Evolutionary conservation across 805 yeast species (phyloP).

Genomic region (Priceomyces melissophilus): DNA sequence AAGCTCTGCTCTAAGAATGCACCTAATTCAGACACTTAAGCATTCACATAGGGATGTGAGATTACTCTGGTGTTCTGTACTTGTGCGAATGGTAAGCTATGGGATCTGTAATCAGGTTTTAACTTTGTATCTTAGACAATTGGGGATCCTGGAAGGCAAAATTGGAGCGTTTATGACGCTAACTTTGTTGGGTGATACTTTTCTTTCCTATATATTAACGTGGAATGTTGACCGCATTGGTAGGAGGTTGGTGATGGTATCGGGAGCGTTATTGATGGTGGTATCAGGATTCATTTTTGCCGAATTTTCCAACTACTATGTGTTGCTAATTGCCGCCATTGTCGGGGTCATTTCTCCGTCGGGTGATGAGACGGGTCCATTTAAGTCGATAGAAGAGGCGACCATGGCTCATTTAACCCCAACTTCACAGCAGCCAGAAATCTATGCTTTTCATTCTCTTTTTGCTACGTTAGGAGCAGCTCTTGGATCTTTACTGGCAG

Average conservation of each 20-base stretch:
- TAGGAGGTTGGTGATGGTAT: slow-evolving; percentile 56
- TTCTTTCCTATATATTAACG: slow-evolving; percentile 65
- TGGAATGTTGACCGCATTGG: slow-evolving; percentile 77
- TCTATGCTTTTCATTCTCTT: slow-evolving; percentile 72
- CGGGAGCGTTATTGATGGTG: slow-evolving; percentile 68
- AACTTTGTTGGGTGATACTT: slow-evolving; percentile 76
- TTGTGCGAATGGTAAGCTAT: slow-evolving; percentile 67
- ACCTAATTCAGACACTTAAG: slow-evolving; percentile 30
- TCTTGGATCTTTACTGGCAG: slow-evolving; percentile 63
- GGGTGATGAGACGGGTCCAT: slow-evolving; percentile 90
- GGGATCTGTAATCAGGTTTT: slow-evolving; percentile 79
- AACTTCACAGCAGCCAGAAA: slow-evolving; percentile 58
- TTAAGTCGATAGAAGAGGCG: slow-evolving; percentile 81
- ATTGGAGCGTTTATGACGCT: slow-evolving; percentile 82
- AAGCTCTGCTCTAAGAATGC: slow-evolving; percentile 18
- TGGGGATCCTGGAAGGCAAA: slow-evolving; percentile 51
- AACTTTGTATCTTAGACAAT: slow-evolving; percentile 57
- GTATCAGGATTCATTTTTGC: slow-evolving; percentile 65
- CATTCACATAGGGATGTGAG: slow-evolving; percentile 52
- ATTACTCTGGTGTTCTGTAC: slow-evolving; percentile 64
- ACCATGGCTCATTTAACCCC: slow-evolving; percentile 77
- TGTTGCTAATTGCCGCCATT: slow-evolving; percentile 68
- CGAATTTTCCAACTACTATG: slow-evolving; percentile 46
- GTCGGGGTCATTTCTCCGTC: slow-evolving; percentile 85
- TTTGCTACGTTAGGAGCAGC: slow-evolving; percentile 73